Conservation (phyloP, 345 rosid genomes). For the Populus pruinosa region DNA sequence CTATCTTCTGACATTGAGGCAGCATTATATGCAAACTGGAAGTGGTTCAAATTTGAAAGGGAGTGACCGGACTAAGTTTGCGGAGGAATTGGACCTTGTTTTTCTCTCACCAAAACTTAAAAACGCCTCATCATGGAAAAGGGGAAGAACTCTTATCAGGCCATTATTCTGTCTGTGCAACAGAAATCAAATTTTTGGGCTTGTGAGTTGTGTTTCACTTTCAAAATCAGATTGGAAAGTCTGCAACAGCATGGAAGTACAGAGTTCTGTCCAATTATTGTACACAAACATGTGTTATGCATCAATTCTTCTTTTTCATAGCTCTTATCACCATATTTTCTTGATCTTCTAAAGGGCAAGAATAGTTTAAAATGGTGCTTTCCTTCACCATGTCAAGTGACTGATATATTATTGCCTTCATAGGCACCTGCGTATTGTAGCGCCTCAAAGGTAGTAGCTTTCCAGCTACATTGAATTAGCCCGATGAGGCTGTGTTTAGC, state of each 20-base stretch:
- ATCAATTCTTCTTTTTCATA: background rate
- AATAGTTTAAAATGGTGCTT: background rate
- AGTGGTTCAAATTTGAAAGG: slow-evolving; percentile 80
- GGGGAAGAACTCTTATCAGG: background rate
- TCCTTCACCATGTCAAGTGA: background rate
- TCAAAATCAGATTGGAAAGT: background rate
- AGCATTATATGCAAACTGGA: slow-evolving; percentile 71
- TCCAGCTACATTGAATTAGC: background rate
- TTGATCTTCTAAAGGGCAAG: background rate
- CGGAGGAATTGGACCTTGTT: background rate
- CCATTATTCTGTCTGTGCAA: background rate
- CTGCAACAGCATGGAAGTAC: background rate
- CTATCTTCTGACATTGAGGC: slow-evolving; percentile 49
- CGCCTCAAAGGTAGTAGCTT: background rate
- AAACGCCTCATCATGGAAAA: background rate
- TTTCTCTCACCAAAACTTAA: background rate
- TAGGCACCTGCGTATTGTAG: background rate
- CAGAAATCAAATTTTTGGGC: background rate
- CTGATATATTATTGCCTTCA: background rate
- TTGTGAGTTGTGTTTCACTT: background rate
- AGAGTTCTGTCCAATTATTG: slow-evolving; percentile 4
- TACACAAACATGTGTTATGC: background rate
- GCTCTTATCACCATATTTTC: background rate
- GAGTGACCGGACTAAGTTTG: slow-evolving; percentile 21
- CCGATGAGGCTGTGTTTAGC: background rate